Percentiles rank a stretch among this genome's conserved stretches.
These are phyloP conservation scores for Pelargonium citronellum DNA, from an alignment of 441 rosid genomes.

Conservation along the genomic window DNA sequence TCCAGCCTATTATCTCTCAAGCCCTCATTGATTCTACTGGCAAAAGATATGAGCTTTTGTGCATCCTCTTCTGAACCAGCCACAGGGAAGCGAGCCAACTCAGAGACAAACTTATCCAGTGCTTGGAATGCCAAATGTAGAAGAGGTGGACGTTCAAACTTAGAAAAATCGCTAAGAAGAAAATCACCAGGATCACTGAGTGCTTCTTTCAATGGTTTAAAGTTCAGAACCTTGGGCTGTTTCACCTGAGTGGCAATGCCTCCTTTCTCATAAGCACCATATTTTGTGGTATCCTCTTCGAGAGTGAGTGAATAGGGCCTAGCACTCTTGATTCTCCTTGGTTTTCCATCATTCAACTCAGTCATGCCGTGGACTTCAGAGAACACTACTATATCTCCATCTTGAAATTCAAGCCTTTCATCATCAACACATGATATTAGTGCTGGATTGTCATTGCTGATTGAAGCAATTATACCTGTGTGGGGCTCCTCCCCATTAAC, in stretches of 20 bases:
- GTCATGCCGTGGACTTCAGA: slow-evolving; percentile 87
- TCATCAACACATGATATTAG: slow-evolving; percentile 81
- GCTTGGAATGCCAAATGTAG: slow-evolving; percentile 87
- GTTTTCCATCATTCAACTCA: slow-evolving; percentile 79
- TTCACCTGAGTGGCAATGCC: slow-evolving; percentile 92
- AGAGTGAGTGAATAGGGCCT: slow-evolving; percentile 73
- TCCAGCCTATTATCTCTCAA: slow-evolving; percentile 56
- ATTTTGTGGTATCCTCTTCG: slow-evolving; percentile 69
- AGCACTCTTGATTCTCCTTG: slow-evolving; percentile 70
- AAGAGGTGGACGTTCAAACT: slow-evolving; percentile 80
- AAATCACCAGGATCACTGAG: slow-evolving; percentile 80
- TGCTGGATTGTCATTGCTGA: slow-evolving; percentile 72
- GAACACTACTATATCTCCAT: slow-evolving; percentile 81
- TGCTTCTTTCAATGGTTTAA: slow-evolving; percentile 71
- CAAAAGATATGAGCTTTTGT: slow-evolving; percentile 52
- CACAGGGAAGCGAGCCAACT: slow-evolving; percentile 58
- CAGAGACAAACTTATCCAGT: slow-evolving; percentile 58
- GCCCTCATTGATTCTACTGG: slow-evolving; percentile 42
- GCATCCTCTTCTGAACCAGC: slow-evolving; percentile 89
- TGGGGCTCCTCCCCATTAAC: slow-evolving; percentile 90
- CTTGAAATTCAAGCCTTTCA: slow-evolving; percentile 89
- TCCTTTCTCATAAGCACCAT: slow-evolving; percentile 59
- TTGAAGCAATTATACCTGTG: slow-evolving; percentile 83
- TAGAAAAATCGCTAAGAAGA: slow-evolving; percentile 77
- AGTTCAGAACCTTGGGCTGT: slow-evolving; percentile 64